Evolutionary conservation across 495 filamentous ascomycete genomes (phyloP), one percentile per base, ranked within the genome.

Genomic region (Penicillium canescens): DNA sequence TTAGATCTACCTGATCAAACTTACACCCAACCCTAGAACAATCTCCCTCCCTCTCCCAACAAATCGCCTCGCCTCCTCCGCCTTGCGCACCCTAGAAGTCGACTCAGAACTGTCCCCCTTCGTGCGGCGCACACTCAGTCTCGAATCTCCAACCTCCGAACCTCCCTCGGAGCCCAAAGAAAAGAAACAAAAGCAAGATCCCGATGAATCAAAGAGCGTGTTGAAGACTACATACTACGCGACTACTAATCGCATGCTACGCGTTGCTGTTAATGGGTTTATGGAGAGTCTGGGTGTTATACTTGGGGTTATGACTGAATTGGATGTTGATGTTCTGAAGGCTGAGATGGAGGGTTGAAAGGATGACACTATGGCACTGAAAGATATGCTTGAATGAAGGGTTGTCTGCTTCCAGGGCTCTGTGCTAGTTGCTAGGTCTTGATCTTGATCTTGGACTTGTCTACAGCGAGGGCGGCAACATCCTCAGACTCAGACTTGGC

Each of bases 241-340:
- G 0, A 92, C 91, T 0, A 98, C 94, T 13, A 94, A 96, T 57
- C 86, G 94, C 51, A 97, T 97, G 95, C 79, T 98, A 56, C 86
- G 94, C 13, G 94, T 98, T 9, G 91, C 94, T 12, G 93, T 96
- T 57, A 98, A 98, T 73, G 91, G 93, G n/a, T 96, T 96, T 64
- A 91, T 98, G 78, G 94, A 98, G 56, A 95, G 89, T 57, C 60
- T 97, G 24, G 82, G 85, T 9, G 83, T 96, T 34, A 84, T 97
- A 0, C 66, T 98, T 40, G 87, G 87, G 31, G 86, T 94, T 0
- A 95, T 95, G 86, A 82, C 87, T 61, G 89, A 96, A 69, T 67
- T 98, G 53, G 94, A 98, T 73, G 81, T 88, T 14, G 94, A 97
- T 76, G 87, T 92, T 8, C 63, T 96, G 28, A 57, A 68, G 34